Evolutionary conservation across 495 filamentous ascomycete species (phyloP), one percentile per base, ranked within the genome.

Genomic region (Trichoderma orchidacearum): DNA sequence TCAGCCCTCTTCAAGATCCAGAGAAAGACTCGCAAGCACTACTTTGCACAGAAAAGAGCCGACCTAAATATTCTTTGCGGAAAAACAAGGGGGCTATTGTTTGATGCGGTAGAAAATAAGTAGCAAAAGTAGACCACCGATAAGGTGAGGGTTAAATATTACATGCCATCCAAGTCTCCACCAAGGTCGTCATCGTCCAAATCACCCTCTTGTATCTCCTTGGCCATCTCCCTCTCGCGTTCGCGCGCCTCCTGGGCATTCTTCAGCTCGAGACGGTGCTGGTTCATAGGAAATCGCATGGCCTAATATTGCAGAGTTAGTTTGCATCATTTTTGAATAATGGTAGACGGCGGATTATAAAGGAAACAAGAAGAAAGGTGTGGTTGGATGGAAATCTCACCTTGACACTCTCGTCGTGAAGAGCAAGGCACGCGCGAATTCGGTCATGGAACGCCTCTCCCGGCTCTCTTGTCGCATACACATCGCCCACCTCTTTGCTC

Each of bases 221-320:
- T 98, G 51, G 92, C 93, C 72, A 98, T 77, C 69, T 98, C 93
- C 28, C 94, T 78, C 74, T 98, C 93, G 36, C 93, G 80, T 72
- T 98, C 93, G 38, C 93, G 83, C 18, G 93, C 93, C 72, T 97
- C 93, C 70, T 96, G 91, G 2, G 94, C 93, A 64, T 93, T 97
- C 83, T 95, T 96, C 53, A 97, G 76, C 72, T 97, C 93, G 29
- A 96, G 77, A n/a, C 93, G 80, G 73, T 97, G 92, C 73, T 96
- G 90, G 73, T 98, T 96, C 92, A 96, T 96, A 8, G 93, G 93
- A 75, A 96, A 98, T 15, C 94, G 80, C 93, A 98, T 98, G 23
- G 93, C 92, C 89, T 95, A 58, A 21, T 3, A 18, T 28, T 34
- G 32, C n/a, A n/a, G n/a, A 31, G 52, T 63, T 58, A 59, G 50